Conservation (phyloP, 441 rosid species). For the Kokia cookei region DNA sequence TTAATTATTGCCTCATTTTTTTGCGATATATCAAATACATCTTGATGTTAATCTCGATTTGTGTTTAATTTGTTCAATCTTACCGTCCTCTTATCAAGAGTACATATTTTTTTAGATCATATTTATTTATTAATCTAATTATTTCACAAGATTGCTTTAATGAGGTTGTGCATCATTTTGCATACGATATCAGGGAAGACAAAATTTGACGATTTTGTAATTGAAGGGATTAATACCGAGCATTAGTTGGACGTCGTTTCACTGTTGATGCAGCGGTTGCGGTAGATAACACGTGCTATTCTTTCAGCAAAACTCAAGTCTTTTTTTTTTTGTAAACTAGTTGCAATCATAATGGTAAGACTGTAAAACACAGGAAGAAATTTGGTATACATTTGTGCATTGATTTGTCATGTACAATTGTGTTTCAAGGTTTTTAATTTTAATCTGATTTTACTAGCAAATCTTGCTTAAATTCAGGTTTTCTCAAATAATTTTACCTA, state of each 20-base stretch:
- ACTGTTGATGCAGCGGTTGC: constrained; percentile 29
- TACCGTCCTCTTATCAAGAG: not conserved
- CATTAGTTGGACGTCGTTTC: constrained; percentile 28
- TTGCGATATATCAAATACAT: constrained; percentile 13
- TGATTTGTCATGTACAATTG: constrained; percentile 8
- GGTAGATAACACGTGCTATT: constrained; percentile 42
- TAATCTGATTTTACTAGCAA: not conserved
- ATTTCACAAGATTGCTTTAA: constrained; percentile 21
- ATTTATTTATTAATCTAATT: constrained; percentile 24
- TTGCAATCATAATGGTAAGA: constrained; percentile 7
- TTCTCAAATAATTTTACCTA: not conserved
- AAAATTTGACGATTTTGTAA: constrained; percentile 4
- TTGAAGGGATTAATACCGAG: constrained; percentile 10
- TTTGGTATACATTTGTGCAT: constrained; percentile 18
- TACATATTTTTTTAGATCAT: constrained; percentile 17
- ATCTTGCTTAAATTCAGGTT: not conserved
- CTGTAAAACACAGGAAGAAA: constrained; percentile 11
- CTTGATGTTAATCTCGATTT: constrained; percentile 32
- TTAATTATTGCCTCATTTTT: constrained; percentile 10
- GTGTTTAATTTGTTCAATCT: constrained; percentile 58
- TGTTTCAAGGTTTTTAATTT: not conserved
- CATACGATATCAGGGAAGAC: constrained; percentile 24
- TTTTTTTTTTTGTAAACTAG: constrained; percentile 28
- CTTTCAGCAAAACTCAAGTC: constrained; percentile 24
- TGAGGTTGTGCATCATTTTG: constrained; percentile 25